Percentiles rank a stretch among this genome's conserved stretches.
phyloP scores from a whole-genome alignment of 208 protist species.

The Borovskyia barvae region DNA sequence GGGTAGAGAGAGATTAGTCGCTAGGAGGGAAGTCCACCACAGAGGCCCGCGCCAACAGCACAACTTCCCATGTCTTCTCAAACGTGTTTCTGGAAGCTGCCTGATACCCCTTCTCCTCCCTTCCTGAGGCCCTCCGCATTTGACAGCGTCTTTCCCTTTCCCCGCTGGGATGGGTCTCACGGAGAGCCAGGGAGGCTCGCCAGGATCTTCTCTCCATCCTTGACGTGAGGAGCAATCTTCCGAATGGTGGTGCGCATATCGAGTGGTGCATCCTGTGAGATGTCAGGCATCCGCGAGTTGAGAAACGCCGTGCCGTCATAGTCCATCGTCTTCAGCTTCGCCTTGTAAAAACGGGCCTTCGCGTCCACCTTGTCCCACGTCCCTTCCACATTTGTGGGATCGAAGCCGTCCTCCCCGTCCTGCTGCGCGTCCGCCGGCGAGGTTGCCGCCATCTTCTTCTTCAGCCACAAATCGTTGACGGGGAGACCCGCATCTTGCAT shows the following conservation, averaged over 20 bases:
- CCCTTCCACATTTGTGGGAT: slow-evolving; percentile 69
- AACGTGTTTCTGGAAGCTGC: neutral
- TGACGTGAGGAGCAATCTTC: slow-evolving; percentile 82
- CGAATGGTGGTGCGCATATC: slow-evolving; percentile 80
- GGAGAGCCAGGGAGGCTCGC: slow-evolving; percentile 34
- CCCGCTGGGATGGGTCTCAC: slow-evolving; percentile 1
- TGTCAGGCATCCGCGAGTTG: slow-evolving; percentile 62
- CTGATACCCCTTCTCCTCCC: neutral
- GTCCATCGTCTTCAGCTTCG: slow-evolving; percentile 84
- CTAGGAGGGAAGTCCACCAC: no score
- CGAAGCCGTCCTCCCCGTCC: slow-evolving; percentile 66
- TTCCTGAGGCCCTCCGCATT: no score
- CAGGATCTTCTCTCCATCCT: slow-evolving; percentile 84
- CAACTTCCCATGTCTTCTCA: no score
- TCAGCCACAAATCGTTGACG: slow-evolving; percentile 80
- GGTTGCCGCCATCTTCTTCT: slow-evolving; percentile 53
- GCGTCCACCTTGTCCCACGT: slow-evolving; percentile 82
- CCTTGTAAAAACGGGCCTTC: slow-evolving; percentile 86
- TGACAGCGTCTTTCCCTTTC: no score
- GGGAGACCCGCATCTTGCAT: slow-evolving; percentile 66
- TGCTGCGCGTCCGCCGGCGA: slow-evolving; percentile 35
- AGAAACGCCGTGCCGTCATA: slow-evolving; percentile 79
- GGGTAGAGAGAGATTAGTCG: no score
- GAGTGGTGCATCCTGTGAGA: slow-evolving; percentile 72
- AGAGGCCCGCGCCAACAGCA: no score